Evolutionary conservation across 306 rosid species (phyloP).

Genomic region (Pterocarpus macrocarpus): DNA sequence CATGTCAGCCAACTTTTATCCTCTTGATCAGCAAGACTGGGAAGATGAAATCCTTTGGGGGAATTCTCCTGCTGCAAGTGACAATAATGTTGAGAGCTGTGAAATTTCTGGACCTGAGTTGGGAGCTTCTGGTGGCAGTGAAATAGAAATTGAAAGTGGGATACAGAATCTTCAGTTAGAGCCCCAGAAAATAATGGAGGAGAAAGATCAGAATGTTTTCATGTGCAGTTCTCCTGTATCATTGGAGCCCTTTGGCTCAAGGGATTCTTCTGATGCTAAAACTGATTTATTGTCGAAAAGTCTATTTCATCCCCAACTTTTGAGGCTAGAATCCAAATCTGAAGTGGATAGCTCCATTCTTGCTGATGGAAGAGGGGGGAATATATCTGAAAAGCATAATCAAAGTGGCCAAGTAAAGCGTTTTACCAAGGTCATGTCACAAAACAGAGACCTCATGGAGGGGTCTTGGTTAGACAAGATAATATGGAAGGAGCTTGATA

Average conservation of each 20-base stretch:
- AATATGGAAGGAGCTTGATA: constrained; percentile 81
- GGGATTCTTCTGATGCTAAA: constrained; percentile 54
- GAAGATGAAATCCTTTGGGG: constrained; percentile 91
- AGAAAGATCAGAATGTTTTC: constrained; percentile 48
- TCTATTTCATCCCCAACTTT: constrained; percentile 84
- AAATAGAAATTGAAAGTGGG: constrained; percentile 62
- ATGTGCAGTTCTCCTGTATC: constrained; percentile 54
- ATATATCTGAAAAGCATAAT: constrained; percentile 55
- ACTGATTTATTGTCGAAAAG: constrained; percentile 52
- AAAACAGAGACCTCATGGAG: constrained; percentile 80
- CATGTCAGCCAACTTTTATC: constrained; percentile 60
- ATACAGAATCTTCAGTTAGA: constrained; percentile 50
- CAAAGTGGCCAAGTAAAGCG: constrained; percentile 61
- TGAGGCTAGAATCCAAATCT: constrained; percentile 74
- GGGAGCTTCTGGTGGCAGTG: constrained; percentile 63
- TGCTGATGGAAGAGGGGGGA: constrained; percentile 57
- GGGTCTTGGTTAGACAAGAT: constrained; percentile 88
- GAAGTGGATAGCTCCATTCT: constrained; percentile 56
- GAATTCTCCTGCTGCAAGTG: constrained; percentile 71
- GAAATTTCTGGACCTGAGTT: constrained; percentile 72
- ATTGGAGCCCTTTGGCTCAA: constrained; percentile 73
- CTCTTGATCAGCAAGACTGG: constrained; percentile 95
- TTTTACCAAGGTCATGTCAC: constrained; percentile 66
- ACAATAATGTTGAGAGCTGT: constrained; percentile 59
- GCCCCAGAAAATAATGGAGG: constrained; percentile 51